Conservation (phyloP, 2,329 filamentous ascomycete species). For the Xylaria sp. region DNA sequence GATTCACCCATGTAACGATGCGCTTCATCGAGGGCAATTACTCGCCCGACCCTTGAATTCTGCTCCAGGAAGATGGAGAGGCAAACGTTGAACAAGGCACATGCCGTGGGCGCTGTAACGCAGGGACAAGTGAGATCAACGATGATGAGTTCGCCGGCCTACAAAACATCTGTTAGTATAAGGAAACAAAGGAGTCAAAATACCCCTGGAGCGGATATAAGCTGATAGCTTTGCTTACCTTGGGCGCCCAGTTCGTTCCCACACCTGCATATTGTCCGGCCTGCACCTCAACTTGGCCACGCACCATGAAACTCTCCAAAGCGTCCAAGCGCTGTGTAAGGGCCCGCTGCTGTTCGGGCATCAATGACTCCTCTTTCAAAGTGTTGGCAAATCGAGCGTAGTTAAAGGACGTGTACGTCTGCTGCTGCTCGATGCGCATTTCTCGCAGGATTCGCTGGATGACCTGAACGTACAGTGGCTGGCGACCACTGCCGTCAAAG, state of each 20-base stretch:
- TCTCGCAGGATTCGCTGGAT: constrained; percentile 52
- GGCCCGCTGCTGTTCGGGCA: constrained; percentile 45
- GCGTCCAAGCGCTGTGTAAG: constrained; percentile 56
- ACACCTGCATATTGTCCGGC: neutral
- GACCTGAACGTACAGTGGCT: constrained; percentile 55
- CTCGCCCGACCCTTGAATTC: constrained; percentile 43
- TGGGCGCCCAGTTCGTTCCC: constrained; percentile 30
- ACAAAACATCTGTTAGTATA: neutral
- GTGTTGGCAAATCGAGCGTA: constrained; percentile 44
- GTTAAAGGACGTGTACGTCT: constrained; percentile 36
- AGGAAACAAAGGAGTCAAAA: no score
- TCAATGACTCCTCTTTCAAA: constrained; percentile 37
- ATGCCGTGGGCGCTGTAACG: constrained; percentile 60
- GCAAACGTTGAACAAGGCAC: constrained; percentile 67
- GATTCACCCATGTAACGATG: constrained; percentile 67
- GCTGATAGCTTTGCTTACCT: constrained; percentile 15
- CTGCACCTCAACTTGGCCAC: constrained; percentile 17
- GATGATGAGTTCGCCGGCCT: constrained; percentile 54
- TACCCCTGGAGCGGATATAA: neutral
- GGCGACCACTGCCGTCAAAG: constrained; percentile 34
- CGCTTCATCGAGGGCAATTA: constrained; percentile 70
- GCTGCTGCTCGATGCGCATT: constrained; percentile 45
- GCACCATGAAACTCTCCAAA: constrained; percentile 57
- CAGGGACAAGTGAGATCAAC: constrained; percentile 71
- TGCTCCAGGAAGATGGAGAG: constrained; percentile 61